A percentile compares a stretch with the other conserved stretches of the same genome.
These are phyloP conservation scores for Yarrowia sp. DNA, from an alignment of 805 yeast genomes.

Conservation along the genomic window DNA sequence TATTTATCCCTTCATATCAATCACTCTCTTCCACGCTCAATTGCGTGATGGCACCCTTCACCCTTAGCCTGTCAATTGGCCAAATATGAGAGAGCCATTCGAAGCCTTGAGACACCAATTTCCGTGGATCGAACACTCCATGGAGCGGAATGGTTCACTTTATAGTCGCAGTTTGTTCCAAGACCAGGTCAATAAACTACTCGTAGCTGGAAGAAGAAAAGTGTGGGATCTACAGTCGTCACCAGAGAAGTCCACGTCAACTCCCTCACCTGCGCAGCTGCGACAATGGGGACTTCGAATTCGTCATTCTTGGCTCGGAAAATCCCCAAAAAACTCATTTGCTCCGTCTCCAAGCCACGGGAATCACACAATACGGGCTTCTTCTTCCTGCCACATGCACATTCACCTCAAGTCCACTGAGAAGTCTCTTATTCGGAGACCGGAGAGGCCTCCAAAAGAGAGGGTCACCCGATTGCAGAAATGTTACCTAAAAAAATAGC, in stretches of 20 bases:
- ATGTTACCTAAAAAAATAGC: neutral
- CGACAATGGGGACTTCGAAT: neutral
- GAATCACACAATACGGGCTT: neutral
- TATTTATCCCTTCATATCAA: too few species aligned
- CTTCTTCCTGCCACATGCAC: neutral
- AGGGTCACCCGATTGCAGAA: conserved; percentile 1
- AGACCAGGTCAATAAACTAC: too few species aligned
- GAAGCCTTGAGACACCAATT: neutral
- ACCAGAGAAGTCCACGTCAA: too few species aligned
- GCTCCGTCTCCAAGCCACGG: neutral
- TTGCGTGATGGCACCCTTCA: too few species aligned
- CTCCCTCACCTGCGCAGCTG: neutral
- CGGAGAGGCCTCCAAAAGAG: neutral
- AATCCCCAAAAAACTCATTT: neutral
- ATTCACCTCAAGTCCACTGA: neutral
- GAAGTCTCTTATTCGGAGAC: conserved; percentile 13
- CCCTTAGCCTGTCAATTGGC: too few species aligned
- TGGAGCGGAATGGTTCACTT: neutral
- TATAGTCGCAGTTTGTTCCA: too few species aligned
- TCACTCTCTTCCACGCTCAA: too few species aligned
- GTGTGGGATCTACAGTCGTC: too few species aligned
- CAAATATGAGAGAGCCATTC: too few species aligned
- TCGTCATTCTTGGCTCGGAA: neutral
- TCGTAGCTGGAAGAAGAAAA: too few species aligned
- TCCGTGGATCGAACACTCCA: neutral